Percentiles rank a stretch among this genome's conserved stretches.
These are phyloP conservation scores for Alternaria solani DNA, from an alignment of 2,329 filamentous ascomycete species.

Conservation along the genomic window DNA sequence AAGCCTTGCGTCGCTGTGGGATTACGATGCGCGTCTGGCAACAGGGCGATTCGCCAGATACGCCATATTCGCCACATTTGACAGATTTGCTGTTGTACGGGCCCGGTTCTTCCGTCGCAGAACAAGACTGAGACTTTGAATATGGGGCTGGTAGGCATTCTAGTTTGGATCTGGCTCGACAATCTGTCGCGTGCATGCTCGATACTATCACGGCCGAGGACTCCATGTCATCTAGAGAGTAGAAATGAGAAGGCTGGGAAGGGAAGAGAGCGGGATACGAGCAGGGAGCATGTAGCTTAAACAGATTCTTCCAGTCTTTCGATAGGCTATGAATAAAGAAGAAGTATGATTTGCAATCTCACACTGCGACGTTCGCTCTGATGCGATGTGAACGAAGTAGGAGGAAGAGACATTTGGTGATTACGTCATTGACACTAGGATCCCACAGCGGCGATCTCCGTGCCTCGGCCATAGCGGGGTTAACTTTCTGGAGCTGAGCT, in stretches of 20 bases:
- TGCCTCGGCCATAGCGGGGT: constrained; percentile 14
- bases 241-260: background rate
- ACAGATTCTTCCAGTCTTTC: background rate
- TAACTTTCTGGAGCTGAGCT: constrained; percentile 2
- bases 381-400: background rate
- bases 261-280: too few species aligned
- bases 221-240: background rate
- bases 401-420: background rate
- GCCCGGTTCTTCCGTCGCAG: background rate
- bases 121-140: background rate
- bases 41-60: background rate
- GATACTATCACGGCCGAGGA: background rate
- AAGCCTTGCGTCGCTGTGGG: background rate
- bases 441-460: constrained; percentile 2
- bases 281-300: background rate
- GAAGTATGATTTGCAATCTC: background rate
- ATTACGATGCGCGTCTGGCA: background rate
- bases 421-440: constrained; percentile 5
- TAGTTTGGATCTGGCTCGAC: background rate
- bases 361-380: background rate
- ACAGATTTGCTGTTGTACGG: background rate
- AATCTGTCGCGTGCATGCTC: background rate
- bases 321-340: background rate
- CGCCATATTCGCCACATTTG: too few species aligned
- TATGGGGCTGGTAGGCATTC: background rate